Evolutionary conservation across 1,139 yeast genomes (phyloP), one percentile per base, ranked within the genome.

Genomic region (Suhomyces kunorum): DNA sequence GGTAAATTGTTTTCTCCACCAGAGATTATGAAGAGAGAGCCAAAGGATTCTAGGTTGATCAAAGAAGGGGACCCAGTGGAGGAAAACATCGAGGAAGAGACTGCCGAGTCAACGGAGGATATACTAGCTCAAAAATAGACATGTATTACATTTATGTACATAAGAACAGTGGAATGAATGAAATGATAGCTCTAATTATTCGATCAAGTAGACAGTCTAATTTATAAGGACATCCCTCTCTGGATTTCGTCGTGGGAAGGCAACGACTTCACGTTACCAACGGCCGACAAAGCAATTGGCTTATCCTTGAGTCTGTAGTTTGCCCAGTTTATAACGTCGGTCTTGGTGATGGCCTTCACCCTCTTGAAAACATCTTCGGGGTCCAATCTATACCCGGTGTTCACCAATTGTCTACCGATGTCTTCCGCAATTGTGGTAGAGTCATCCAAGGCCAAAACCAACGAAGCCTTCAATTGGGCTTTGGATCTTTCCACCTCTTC

Each of bases 341-440:
- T 76, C 55, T 79, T 84, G 7, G 89, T 78, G 42, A 92, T 87
- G 35, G 78, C 69, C 54, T 89, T 90, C 16, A 92, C 95, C 48
- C 86, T 76, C 49, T 82, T 81, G 61, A 90, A 92, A 55, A 90
- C 94, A 53, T 90, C 95, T 61, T 87, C 96, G 3, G 98, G 97
- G 12, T 94, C 76, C 54, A 88, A 74, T 58, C 97, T 80, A 56
- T 77, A 81, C 28, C 98, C 98, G 3, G 98, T 90, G 42, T 96
- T 90, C 36, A 92, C 95, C 47, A 92, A 75, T 64, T 94, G 98
- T 62, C 98, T 83, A 28, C 98, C 98, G 54, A 94, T 88, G 65
- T 92, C 98, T 64, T 92, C 99, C 24, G 97, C 98, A 44, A 90
- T 83, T 4, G 97, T 94, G 5, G 98, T 89, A 15, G 96, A 83